A percentile compares a stretch with the other conserved stretches of the same genome.
Evolutionary conservation across 257 asterid species (phyloP).

Genomic region (Solanum bulbocastanum): DNA sequence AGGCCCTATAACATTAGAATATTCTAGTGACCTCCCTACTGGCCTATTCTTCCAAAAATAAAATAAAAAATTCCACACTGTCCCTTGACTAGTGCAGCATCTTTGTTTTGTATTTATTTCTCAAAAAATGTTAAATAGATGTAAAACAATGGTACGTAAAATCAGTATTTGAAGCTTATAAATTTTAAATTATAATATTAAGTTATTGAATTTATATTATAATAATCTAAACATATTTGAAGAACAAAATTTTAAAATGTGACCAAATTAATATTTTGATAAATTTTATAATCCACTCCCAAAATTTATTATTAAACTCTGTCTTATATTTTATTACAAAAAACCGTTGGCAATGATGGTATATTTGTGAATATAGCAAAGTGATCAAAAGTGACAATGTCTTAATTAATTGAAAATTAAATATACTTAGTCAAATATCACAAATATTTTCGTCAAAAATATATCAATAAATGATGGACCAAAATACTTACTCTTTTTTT

Average conservation of each 20-base stretch:
- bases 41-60: too few relatives aligned
- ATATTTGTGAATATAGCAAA: background rate
- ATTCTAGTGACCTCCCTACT: background rate
- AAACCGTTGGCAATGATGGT: background rate
- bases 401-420: background rate
- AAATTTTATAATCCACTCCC: background rate
- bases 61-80: background rate
- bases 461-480: background rate
- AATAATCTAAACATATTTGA: too few relatives aligned
- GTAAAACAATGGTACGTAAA: background rate
- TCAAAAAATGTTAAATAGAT: background rate
- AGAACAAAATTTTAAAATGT: too few relatives aligned
- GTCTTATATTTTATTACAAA: background rate
- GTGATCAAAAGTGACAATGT: background rate
- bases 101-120: background rate
- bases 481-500: background rate
- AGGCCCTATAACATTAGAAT: background rate
- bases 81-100: background rate
- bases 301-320: too few relatives aligned
- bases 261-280: background rate
- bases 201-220: too few relatives aligned
- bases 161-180: too few relatives aligned
- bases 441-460: fast-evolving
- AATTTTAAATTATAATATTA: too few relatives aligned
- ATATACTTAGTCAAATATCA: background rate